Evolutionary conservation across 208 protist species (phyloP).

Genomic region (Herpetomonas muscarum): DNA sequence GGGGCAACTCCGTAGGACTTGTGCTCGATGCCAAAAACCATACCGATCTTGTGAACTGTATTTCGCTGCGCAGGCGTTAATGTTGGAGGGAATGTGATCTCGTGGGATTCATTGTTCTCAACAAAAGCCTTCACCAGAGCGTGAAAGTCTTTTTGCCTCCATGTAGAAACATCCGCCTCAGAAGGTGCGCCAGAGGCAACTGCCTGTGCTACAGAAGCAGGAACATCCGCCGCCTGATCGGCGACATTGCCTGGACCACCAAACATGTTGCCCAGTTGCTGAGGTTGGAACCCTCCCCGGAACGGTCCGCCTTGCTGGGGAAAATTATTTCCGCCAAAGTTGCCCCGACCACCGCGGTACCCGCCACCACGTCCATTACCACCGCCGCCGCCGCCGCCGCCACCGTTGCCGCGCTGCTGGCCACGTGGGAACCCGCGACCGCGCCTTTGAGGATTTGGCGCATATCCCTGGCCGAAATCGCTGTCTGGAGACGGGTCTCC

Average conservation of each 20-base stretch:
- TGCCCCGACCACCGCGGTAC: background rate
- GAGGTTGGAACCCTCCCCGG: too few relatives aligned
- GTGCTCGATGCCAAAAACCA: conserved; percentile 68
- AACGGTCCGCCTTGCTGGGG: background rate
- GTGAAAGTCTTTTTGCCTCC: conserved; percentile 68
- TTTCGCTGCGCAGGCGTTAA: conserved; percentile 52
- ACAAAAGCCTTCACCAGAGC: conserved; percentile 74
- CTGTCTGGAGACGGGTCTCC: background rate
- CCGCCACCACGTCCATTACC: background rate
- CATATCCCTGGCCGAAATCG: background rate
- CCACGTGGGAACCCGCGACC: background rate
- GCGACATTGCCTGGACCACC: too few relatives aligned
- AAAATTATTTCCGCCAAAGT: background rate
- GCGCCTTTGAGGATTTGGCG: background rate
- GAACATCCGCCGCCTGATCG: background rate
- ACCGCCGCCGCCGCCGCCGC: conserved; percentile 1
- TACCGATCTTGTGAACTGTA: conserved; percentile 61
- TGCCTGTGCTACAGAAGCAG: background rate
- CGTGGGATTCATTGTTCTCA: conserved; percentile 43
- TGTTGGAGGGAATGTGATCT: conserved; percentile 67
- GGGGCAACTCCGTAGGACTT: conserved; percentile 47
- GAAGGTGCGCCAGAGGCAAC: background rate
- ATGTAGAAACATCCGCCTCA: conserved; percentile 52
- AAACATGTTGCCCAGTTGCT: too few relatives aligned
- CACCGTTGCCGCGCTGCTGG: background rate